These are phyloP conservation scores for Lactarius evosmus DNA, from an alignment of 768 basidiomycete genomes.

Conservation along the genomic window DNA sequence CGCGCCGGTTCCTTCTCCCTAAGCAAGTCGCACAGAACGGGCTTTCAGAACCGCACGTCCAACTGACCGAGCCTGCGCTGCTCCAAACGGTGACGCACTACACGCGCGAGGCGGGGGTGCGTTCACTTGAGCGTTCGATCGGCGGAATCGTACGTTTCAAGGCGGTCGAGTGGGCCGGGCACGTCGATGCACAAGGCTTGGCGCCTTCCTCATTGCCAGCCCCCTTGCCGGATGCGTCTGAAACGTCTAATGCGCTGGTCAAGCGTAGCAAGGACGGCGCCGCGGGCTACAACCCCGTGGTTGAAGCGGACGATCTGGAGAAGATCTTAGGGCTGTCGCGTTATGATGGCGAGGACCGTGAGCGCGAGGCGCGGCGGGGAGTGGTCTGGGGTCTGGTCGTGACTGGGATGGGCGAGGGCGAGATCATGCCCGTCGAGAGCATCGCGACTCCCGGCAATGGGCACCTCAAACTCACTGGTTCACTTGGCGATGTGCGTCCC, in stretches of 20 bases:
- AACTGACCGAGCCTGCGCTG: slow-evolving; percentile 66
- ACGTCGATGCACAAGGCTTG: slow-evolving; percentile 42
- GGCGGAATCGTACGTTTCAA: slow-evolving; percentile 82
- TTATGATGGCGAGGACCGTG: slow-evolving; percentile 77
- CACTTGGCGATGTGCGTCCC: slow-evolving; percentile 67
- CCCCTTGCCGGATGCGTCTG: background rate
- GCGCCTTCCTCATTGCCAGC: slow-evolving; percentile 22
- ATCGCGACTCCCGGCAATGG: slow-evolving; percentile 74
- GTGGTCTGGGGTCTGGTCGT: slow-evolving; percentile 85
- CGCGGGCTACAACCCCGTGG: slow-evolving; percentile 50
- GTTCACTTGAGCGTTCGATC: slow-evolving; percentile 83
- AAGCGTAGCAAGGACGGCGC: background rate
- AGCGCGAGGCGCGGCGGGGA: slow-evolving; percentile 66
- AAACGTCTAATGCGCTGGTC: background rate
- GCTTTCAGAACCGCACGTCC: slow-evolving; percentile 55
- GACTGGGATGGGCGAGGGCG: slow-evolving; percentile 84
- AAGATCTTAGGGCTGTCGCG: slow-evolving; percentile 75
- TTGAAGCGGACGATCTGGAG: slow-evolving; percentile 71
- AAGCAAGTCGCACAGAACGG: slow-evolving; percentile 84
- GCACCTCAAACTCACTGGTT: slow-evolving; percentile 72
- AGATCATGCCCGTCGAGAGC: slow-evolving; percentile 81
- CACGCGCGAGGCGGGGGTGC: slow-evolving; percentile 89
- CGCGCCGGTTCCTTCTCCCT: slow-evolving; percentile 79
- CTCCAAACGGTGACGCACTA: slow-evolving; percentile 74
- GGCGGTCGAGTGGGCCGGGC: slow-evolving; percentile 86